phyloP scores from a whole-genome alignment of 176 grass and related monocot species.

The Pontederia crassipes region DNA sequence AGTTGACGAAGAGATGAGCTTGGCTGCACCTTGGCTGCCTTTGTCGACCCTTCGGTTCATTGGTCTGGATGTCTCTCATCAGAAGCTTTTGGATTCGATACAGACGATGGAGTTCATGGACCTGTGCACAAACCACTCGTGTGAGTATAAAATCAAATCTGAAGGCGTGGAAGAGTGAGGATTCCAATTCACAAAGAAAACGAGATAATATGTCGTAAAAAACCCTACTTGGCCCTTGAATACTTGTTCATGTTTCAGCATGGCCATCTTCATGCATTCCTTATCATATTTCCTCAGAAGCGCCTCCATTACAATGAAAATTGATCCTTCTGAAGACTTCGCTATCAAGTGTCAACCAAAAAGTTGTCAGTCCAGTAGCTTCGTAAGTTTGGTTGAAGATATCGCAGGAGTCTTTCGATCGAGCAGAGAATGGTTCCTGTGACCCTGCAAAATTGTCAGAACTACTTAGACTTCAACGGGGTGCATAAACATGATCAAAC shows the following conservation, averaged over 20 bases:
- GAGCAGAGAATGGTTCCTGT: too few species aligned
- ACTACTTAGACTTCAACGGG: too few species aligned
- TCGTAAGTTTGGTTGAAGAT: too few species aligned
- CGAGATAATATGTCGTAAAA: background rate
- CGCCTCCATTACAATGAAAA: too few species aligned
- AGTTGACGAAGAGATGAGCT: too few species aligned
- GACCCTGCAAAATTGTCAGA: too few species aligned
- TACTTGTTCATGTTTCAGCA: conserved; percentile 42
- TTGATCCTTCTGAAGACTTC: too few species aligned
- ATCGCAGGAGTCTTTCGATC: too few species aligned
- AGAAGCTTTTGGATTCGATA: conserved; percentile 34
- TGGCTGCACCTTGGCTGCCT: background rate
- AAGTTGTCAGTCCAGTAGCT: too few species aligned
- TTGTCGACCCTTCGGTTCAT: conserved; percentile 13
- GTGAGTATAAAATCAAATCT: background rate
- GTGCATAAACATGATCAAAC: too few species aligned
- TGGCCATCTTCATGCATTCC: conserved; percentile 48
- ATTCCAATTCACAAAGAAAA: background rate
- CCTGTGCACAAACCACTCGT: conserved; percentile 8
- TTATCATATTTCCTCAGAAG: conserved; percentile 19
- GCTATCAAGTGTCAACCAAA: too few species aligned
- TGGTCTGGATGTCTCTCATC: conserved; percentile 18
- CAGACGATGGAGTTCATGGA: conserved; percentile 46
- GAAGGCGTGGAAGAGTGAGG: background rate
- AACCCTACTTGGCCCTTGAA: conserved; percentile 35